Conservation (phyloP, 2,329 filamentous ascomycete genomes). For the Cryphonectria nitschkei region DNA sequence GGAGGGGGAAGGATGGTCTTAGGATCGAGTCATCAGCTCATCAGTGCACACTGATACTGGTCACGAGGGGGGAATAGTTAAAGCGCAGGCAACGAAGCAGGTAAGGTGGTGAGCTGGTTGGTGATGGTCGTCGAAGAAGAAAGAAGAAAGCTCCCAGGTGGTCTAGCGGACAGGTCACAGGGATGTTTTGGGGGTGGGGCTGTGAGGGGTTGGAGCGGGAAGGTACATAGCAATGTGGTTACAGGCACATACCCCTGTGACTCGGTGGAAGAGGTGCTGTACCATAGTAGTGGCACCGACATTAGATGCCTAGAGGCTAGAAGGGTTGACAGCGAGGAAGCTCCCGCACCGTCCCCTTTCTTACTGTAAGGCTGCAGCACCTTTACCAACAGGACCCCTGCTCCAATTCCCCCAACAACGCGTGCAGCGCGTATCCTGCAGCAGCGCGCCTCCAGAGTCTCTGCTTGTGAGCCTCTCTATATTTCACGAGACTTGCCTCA, state of each 20-base stretch:
- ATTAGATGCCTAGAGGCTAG: not conserved
- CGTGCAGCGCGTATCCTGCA: not conserved
- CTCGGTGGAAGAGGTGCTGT: not conserved
- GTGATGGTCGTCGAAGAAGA: not conserved
- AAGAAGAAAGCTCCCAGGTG: not conserved
- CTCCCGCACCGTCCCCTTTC: not conserved
- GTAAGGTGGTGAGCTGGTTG: not conserved
- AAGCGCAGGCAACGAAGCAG: not conserved
- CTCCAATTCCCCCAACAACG: not conserved
- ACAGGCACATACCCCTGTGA: not conserved
- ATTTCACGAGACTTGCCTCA: not conserved
- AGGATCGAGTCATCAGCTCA: conserved; percentile 15
- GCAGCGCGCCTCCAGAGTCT: not conserved
- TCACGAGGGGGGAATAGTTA: conserved; percentile 1
- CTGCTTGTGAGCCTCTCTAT: not conserved
- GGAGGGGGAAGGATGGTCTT: not conserved
- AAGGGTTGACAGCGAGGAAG: not conserved
- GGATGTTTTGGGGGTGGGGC: not conserved
- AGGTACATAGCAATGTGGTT: not conserved
- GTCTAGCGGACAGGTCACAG: not conserved
- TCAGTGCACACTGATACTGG: conserved; percentile 1
- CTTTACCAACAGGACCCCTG: not conserved
- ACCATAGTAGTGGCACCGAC: too few species aligned
- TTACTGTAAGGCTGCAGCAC: not conserved
- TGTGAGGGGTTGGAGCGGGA: not conserved